Evolutionary conservation across 2,329 filamentous ascomycete genomes (phyloP), one percentile per base, ranked within the genome.

Genomic region (Metarhizium sp.): DNA sequence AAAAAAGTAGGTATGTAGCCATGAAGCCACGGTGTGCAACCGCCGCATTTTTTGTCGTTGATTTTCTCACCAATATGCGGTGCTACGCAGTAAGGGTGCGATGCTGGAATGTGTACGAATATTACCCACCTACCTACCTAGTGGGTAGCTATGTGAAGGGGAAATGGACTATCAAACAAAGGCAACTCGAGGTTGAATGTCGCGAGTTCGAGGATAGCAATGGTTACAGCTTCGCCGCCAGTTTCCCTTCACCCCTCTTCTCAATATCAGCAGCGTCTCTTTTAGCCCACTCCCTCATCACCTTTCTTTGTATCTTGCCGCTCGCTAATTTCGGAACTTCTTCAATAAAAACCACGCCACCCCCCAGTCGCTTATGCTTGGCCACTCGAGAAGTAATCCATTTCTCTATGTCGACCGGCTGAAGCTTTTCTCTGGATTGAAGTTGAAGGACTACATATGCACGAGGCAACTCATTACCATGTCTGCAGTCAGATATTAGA

Each of bases 291-390:
- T 81, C 78, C 60, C 76, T 75, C 69, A 84, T 70, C 6, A 76
- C 64, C 60, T 81, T 81, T 51, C 79, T 70, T 64, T 78, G 72
- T 52, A 84, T 82, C 71, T 84, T 84, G 8, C 80, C 80, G 57
- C 75, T 78, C 13, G 77, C 74, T 49, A 81, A 67, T 64, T 81
- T 82, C 0, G 80, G 80, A 53, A 84, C 75, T 59, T 78, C 77
- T 51, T 81, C 75, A 6, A 83, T 73, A 57, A 82, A 81, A 30
- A 73, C 69, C 32, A 81, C 73, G 4, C 78, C 78, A 2, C 78
- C 78, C 1, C 70, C 72, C 2, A 81, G 69, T 55, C 71, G 69
- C 61, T 81, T 80, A 59, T 81, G 77, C 63, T 76, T 79, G 43
- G 78, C 69, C 5, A 80, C 76, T 38, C 73, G 71, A 14, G 65